Evolutionary conservation across 768 basidiomycete genomes (phyloP).

Genomic region (Leccinum sublutescens): DNA sequence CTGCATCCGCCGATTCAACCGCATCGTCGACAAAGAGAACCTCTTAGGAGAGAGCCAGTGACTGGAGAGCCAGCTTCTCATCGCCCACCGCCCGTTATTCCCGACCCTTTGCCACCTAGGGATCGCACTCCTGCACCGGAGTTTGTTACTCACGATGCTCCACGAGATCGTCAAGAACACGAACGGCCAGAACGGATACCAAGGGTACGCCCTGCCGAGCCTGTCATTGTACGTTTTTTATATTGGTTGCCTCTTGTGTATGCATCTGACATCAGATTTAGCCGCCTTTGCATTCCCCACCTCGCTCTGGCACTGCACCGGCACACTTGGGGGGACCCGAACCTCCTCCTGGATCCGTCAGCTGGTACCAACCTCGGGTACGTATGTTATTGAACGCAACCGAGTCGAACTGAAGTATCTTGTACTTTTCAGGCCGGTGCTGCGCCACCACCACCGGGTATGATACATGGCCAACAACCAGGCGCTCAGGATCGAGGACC

Average conservation of each 20-base stretch:
- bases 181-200: too few species aligned
- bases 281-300: conserved; percentile 22
- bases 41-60: too few species aligned
- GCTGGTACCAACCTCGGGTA: conserved; percentile 29
- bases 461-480: conserved; percentile 21
- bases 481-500: conserved; percentile 28
- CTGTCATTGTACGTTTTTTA: too few species aligned
- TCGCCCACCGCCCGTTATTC: too few species aligned
- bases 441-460: conserved; percentile 25
- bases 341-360: conserved; percentile 13
- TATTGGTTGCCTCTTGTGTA: background rate
- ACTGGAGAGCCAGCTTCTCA: too few species aligned
- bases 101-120: too few species aligned
- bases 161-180: too few species aligned
- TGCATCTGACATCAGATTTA: conserved; percentile 11
- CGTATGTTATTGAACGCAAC: background rate
- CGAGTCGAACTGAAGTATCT: background rate
- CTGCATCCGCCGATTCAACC: too few species aligned
- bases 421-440: conserved; percentile 15
- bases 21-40: too few species aligned
- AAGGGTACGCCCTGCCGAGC: too few species aligned
- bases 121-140: too few species aligned
- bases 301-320: conserved; percentile 28
- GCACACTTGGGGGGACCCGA: conserved; percentile 16
- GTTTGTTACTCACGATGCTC: too few species aligned